Conservation (phyloP, 208 protist genomes). For the Porcisia deanei region DNA sequence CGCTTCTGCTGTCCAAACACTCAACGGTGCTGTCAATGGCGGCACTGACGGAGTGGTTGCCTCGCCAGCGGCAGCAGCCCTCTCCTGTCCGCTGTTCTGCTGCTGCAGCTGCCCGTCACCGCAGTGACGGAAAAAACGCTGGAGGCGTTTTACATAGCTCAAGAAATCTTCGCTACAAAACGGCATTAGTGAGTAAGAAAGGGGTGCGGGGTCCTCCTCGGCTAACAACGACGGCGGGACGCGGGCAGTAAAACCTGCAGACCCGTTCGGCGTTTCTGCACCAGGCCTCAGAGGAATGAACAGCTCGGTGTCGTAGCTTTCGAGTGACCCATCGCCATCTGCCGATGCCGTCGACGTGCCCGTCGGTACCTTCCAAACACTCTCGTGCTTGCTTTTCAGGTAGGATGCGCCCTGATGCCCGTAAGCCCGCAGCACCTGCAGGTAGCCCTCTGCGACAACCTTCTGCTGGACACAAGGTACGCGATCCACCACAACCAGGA, state of each 20-base stretch:
- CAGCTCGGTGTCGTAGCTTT: conserved; percentile 10
- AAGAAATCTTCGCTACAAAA: conserved; percentile 65
- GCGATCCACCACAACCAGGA: conserved; percentile 76
- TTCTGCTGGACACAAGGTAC: conserved; percentile 67
- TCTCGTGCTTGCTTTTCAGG: conserved; percentile 1
- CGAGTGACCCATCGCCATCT: neutral
- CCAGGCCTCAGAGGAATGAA: conserved; percentile 46
- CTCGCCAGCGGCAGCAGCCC: neutral
- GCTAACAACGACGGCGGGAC: neutral
- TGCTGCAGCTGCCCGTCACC: conserved; percentile 26
- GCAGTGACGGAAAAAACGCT: conserved; percentile 73
- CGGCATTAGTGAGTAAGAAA: conserved; percentile 74
- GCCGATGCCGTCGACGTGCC: neutral
- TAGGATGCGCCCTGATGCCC: conserved; percentile 33
- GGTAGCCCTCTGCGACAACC: conserved; percentile 77
- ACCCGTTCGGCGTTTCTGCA: conserved; percentile 45
- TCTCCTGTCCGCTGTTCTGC: neutral
- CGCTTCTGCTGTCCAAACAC: conserved; percentile 7
- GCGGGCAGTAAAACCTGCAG: conserved; percentile 27
- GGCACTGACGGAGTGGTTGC: neutral
- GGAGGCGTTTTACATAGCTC: conserved; percentile 54
- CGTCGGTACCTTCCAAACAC: neutral
- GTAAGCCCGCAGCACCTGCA: conserved; percentile 57
- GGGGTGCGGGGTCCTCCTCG: conserved; percentile 6
- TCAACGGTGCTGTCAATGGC: neutral